A percentile compares a stretch with the other conserved stretches of the same genome.
These are phyloP conservation scores for Hypoxylon intermedium DNA, from an alignment of 495 filamentous ascomycete species.

Conservation along the genomic window DNA sequence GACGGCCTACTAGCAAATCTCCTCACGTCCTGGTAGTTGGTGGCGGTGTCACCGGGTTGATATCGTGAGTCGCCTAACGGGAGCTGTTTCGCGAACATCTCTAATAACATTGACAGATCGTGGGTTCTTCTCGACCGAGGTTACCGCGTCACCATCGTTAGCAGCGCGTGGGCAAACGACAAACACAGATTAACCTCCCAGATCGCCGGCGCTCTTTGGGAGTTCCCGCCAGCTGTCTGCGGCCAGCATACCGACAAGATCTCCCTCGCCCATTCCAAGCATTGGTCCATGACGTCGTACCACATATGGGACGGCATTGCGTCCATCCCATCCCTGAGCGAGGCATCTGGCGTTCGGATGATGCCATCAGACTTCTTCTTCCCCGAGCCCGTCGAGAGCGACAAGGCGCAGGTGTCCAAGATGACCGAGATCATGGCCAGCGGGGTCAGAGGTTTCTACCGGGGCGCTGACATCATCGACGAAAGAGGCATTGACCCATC, in stretches of 20 bases:
- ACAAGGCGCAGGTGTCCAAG: slow-evolving; percentile 44
- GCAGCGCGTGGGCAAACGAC: slow-evolving; percentile 52
- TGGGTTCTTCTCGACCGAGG: slow-evolving; percentile 59
- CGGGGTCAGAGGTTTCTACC: slow-evolving; percentile 49
- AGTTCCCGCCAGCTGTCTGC: slow-evolving; percentile 57
- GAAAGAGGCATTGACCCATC: slow-evolving; percentile 45
- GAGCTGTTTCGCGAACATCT: too few relatives aligned
- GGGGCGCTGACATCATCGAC: slow-evolving; percentile 47
- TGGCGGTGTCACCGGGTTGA: slow-evolving; percentile 55
- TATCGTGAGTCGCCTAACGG: slow-evolving; percentile 44
- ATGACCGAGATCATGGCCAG: slow-evolving; percentile 48
- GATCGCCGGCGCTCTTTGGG: slow-evolving; percentile 60
- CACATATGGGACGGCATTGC: slow-evolving; percentile 53
- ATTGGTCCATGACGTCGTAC: slow-evolving; percentile 56
- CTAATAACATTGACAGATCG: too few relatives aligned
- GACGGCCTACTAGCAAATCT: slow-evolving; percentile 35
- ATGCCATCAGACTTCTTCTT: slow-evolving; percentile 52
- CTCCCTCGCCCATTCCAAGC: slow-evolving; percentile 49
- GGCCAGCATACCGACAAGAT: slow-evolving; percentile 55
- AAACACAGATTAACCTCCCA: slow-evolving; percentile 57
- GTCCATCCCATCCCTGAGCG: slow-evolving; percentile 39
- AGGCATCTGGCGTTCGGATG: slow-evolving; percentile 53
- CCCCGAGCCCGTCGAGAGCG: slow-evolving; percentile 44
- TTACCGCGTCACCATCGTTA: slow-evolving; percentile 57
- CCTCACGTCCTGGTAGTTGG: slow-evolving; percentile 54